A percentile compares a stretch with the other conserved stretches of the same genome.
Conservation (phyloP, 2,329 filamentous ascomycete genomes). For the Onygena corvina region DNA sequence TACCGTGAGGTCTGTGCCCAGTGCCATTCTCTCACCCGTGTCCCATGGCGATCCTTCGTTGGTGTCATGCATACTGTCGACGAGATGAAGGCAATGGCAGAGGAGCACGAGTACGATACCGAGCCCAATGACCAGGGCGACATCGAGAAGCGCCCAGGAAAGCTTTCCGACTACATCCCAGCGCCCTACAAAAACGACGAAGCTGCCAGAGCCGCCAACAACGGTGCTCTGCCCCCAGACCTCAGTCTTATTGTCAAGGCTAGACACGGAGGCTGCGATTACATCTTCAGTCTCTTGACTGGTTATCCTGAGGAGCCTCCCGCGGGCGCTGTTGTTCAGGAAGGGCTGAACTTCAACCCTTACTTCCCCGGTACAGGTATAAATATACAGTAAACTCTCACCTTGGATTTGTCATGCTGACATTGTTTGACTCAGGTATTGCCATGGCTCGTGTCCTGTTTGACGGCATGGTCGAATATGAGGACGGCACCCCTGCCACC, state of each 20-base stretch:
- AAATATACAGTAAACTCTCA: slow-evolving; percentile 10
- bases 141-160: slow-evolving; percentile 96
- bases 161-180: slow-evolving; percentile 95
- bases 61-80: slow-evolving; percentile 89
- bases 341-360: slow-evolving; percentile 98
- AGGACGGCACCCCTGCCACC: slow-evolving; percentile 85
- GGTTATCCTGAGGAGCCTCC: slow-evolving; percentile 96
- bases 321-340: slow-evolving; percentile 70
- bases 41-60: slow-evolving; percentile 86
- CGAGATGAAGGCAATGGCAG: slow-evolving; percentile 92
- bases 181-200: slow-evolving; percentile 97
- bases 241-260: slow-evolving; percentile 96
- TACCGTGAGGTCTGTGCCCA: slow-evolving; percentile 97
- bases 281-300: slow-evolving; percentile 93
- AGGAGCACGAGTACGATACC: slow-evolving; percentile 96
- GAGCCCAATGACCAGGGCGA: slow-evolving; percentile 97
- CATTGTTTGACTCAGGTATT: slow-evolving; percentile 45
- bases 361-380: slow-evolving; percentile 95
- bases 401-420: not conserved
- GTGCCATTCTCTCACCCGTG: slow-evolving; percentile 90
- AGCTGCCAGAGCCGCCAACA: slow-evolving; percentile 94
- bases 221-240: slow-evolving; percentile 93
- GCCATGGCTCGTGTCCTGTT: slow-evolving; percentile 98
- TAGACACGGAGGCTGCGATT: slow-evolving; percentile 93
- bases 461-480: slow-evolving; percentile 94